A percentile compares a stretch with the other conserved stretches of the same genome.
These are phyloP conservation scores for Hyaloscypha variabilis DNA, from an alignment of 495 filamentous ascomycete genomes.

Conservation along the genomic window DNA sequence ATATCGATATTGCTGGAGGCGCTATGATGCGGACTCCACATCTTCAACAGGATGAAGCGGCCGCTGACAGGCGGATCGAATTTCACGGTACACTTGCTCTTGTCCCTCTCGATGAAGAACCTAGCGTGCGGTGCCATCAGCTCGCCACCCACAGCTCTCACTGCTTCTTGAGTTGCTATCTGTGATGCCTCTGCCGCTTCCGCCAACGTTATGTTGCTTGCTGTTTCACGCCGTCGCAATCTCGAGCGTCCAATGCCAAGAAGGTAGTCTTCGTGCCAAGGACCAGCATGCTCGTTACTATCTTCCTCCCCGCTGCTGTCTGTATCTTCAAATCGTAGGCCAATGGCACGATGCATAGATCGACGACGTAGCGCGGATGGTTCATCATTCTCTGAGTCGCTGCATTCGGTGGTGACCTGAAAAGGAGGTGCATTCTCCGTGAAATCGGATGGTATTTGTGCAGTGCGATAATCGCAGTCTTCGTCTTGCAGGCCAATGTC, in stretches of 20 bases:
- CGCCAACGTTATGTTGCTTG: conserved; percentile 44
- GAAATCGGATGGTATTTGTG: conserved; percentile 57
- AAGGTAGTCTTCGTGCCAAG: conserved; percentile 34
- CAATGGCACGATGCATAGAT: conserved; percentile 20
- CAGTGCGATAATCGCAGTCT: conserved; percentile 48
- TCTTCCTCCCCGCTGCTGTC: conserved; percentile 48
- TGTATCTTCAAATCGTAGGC: conserved; percentile 47
- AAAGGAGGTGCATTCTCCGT: conserved; percentile 42
- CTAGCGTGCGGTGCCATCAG: conserved; percentile 70
- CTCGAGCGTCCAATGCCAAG: conserved; percentile 15
- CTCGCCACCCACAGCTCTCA: conserved; percentile 54
- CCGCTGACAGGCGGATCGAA: conserved; percentile 90
- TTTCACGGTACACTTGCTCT: conserved; percentile 81
- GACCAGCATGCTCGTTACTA: conserved; percentile 7
- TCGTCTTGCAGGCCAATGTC: conserved; percentile 53
- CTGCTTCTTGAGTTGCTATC: conserved; percentile 55
- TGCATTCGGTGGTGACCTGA: conserved; percentile 53
- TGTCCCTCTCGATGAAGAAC: conserved; percentile 78
- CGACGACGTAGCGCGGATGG: conserved; percentile 35
- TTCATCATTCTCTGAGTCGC: conserved; percentile 53
- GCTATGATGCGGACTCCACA: conserved; percentile 71
- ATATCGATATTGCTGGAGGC: conserved; percentile 75
- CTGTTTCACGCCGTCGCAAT: conserved; percentile 34
- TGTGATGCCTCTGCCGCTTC: conserved; percentile 55
- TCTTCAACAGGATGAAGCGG: conserved; percentile 78